Evolutionary conservation across 2,329 filamentous ascomycete species (phyloP).

Genomic region (Nemania abortiva): DNA sequence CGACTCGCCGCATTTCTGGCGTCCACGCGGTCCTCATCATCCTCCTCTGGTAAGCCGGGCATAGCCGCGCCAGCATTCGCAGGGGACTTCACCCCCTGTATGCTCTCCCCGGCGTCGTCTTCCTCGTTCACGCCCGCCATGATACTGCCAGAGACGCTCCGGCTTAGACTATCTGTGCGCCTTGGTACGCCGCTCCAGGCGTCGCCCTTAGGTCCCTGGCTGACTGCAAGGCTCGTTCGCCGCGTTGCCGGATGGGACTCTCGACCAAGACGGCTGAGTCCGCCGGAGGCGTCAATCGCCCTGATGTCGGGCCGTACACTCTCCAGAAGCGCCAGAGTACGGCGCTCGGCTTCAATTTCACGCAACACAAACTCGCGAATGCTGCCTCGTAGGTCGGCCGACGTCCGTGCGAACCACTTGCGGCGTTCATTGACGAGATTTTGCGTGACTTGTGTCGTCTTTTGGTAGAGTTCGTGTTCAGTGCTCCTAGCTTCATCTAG

Average conservation of each 20-base stretch:
- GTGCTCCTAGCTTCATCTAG: constrained; percentile 88
- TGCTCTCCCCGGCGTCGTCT: constrained; percentile 62
- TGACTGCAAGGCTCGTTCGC: constrained; percentile 82
- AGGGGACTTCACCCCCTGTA: constrained; percentile 54
- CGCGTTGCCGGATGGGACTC: constrained; percentile 84
- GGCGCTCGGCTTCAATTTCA: constrained; percentile 94
- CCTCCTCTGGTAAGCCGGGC: constrained; percentile 77
- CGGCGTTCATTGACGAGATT: constrained; percentile 91
- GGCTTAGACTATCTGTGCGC: constrained; percentile 79
- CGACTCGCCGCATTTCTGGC: constrained; percentile 94
- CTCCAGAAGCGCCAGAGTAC: constrained; percentile 92
- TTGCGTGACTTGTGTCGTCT: constrained; percentile 88
- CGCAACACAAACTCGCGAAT: constrained; percentile 93
- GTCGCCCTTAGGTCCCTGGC: constrained; percentile 97
- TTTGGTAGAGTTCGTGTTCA: constrained; percentile 84
- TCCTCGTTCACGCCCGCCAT: constrained; percentile 78
- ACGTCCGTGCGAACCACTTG: constrained; percentile 89
- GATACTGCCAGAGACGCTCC: constrained; percentile 83
- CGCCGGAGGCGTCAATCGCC: constrained; percentile 90
- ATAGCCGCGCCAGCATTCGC: constrained; percentile 60
- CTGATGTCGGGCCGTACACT: constrained; percentile 92
- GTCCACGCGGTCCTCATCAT: constrained; percentile 93
- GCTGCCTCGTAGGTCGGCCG: constrained; percentile 83
- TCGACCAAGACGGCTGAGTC: constrained; percentile 87
- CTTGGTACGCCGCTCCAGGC: constrained; percentile 96